phyloP scores from a whole-genome alignment of 2,329 filamentous ascomycete genomes.

The Penicillium sp. region DNA sequence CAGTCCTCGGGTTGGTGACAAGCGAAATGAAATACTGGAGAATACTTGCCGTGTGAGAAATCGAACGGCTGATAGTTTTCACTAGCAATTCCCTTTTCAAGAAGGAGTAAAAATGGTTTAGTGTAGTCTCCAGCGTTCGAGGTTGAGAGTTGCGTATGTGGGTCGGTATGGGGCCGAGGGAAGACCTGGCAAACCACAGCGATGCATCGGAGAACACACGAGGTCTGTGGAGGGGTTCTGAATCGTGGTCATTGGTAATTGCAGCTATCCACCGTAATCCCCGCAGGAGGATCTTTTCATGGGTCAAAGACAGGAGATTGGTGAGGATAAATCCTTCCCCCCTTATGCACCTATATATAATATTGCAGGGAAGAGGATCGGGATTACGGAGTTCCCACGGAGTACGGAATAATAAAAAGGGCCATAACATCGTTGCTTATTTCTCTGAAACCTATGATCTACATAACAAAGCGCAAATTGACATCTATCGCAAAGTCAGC shows the following conservation, averaged over 20 bases:
- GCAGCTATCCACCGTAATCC: neutral
- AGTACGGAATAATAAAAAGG: neutral
- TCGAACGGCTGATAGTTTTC: neutral
- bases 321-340: neutral
- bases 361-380: neutral
- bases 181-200: slow-evolving; percentile 14
- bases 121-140: neutral
- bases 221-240: slow-evolving; percentile 2
- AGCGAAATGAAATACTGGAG: neutral
- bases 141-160: slow-evolving; percentile 3
- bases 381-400: neutral
- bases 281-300: neutral
- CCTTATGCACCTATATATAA: neutral
- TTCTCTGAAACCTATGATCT: slow-evolving; percentile 18
- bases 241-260: slow-evolving; percentile 6
- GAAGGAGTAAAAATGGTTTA: neutral
- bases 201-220: slow-evolving; percentile 12
- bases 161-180: slow-evolving; percentile 1
- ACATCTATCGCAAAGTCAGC: slow-evolving; percentile 51
- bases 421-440: slow-evolving; percentile 12
- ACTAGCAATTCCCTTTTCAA: neutral
- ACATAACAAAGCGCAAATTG: slow-evolving; percentile 69
- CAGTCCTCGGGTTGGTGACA: neutral
- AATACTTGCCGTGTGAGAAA: neutral
- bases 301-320: neutral